phyloP scores from a whole-genome alignment of 208 protist species.

The Leishmania major region DNA sequence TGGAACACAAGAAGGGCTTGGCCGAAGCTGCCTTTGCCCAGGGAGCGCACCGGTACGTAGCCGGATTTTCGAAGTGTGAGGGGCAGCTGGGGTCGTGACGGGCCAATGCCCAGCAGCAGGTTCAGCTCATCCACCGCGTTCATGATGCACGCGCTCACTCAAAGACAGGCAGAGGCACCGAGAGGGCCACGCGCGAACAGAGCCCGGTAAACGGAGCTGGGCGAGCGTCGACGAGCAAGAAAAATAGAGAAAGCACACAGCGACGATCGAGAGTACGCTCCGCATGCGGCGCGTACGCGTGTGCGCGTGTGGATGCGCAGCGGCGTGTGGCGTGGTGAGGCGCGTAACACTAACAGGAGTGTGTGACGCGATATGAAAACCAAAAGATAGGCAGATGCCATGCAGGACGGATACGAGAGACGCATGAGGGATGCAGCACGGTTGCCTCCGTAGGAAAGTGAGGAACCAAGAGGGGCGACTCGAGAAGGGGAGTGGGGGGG shows the following conservation, averaged over 20 bases:
- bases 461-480: not conserved
- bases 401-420: not conserved
- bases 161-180: not conserved
- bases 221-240: too few species aligned
- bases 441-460: not conserved
- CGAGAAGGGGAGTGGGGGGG: not conserved
- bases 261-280: not conserved
- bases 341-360: not conserved
- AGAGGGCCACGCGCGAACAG: not conserved
- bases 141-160: slow-evolving; percentile 35
- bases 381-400: not conserved
- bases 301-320: not conserved
- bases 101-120: slow-evolving; percentile 83
- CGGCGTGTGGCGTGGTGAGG: not conserved
- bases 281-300: not conserved
- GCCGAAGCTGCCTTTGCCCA: slow-evolving; percentile 90
- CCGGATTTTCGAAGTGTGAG: slow-evolving; percentile 69
- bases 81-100: slow-evolving; percentile 67
- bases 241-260: not conserved
- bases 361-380: not conserved
- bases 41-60: slow-evolving; percentile 63
- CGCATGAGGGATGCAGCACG: not conserved
- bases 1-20: slow-evolving; percentile 84
- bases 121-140: slow-evolving; percentile 89
- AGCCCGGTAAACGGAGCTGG: not conserved